Percentiles rank a stretch among this genome's conserved stretches.
These are phyloP conservation scores for Rutstroemia sp. DNA, from an alignment of 2,329 filamentous ascomycete genomes.

Conservation along the genomic window DNA sequence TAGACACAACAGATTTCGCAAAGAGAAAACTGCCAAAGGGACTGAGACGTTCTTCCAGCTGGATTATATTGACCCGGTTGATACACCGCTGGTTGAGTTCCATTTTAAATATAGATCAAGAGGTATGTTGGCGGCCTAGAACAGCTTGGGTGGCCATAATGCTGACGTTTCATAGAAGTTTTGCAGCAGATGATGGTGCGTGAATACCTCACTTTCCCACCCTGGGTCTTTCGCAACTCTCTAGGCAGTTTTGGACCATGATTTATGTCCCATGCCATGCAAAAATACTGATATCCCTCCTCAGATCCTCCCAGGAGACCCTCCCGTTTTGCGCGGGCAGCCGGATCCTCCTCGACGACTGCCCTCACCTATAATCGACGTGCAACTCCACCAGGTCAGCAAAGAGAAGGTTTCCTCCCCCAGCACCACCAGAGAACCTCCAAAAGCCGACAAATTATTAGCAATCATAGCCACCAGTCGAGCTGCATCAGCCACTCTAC, in stretches of 20 bases:
- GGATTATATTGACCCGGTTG: slow-evolving; percentile 5
- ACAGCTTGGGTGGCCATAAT: not conserved
- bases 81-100: slow-evolving; percentile 4
- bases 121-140: not conserved
- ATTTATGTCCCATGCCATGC: not conserved
- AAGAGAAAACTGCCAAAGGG: not conserved
- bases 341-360: not conserved
- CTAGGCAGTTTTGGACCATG: no score
- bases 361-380: no score
- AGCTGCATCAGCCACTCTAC: no score
- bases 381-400: not conserved
- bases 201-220: not conserved
- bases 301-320: not conserved
- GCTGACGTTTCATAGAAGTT: not conserved
- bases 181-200: slow-evolving; percentile 4
- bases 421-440: not conserved
- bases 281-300: not conserved
- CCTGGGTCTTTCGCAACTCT: no score
- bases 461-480: not conserved
- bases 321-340: not conserved
- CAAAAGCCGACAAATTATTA: no score
- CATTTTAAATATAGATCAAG: slow-evolving; percentile 10
- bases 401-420: not conserved
- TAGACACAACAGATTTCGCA: not conserved
- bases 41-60: slow-evolving; percentile 1